These are phyloP conservation scores for Dentipellis fragilis DNA, from an alignment of 768 basidiomycete species.

Conservation along the genomic window DNA sequence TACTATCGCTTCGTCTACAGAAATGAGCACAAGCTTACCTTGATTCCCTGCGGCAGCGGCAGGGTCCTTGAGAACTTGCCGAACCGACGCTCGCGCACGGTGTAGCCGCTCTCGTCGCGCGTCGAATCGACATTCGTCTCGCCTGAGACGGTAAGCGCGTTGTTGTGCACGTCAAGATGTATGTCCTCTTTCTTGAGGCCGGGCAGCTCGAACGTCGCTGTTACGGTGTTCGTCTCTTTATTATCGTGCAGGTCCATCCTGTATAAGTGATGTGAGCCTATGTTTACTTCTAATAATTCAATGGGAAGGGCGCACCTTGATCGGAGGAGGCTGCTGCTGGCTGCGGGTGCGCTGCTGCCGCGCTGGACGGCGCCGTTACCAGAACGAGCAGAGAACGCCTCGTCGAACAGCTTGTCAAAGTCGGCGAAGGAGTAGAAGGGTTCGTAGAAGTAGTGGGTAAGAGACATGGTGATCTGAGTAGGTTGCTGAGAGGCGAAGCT, in stretches of 20 bases:
- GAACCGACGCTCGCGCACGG: slow-evolving; percentile 21
- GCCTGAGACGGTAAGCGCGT: slow-evolving; percentile 39
- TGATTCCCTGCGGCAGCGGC: slow-evolving; percentile 18
- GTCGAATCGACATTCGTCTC: slow-evolving; percentile 27
- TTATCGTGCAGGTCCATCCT: slow-evolving; percentile 46
- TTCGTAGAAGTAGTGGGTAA: background rate
- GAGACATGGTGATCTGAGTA: background rate
- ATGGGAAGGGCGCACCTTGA: background rate
- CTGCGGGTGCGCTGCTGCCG: background rate
- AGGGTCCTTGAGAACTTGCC: slow-evolving; percentile 19
- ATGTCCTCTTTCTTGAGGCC: slow-evolving; percentile 41
- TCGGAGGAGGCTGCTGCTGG: background rate
- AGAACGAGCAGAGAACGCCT: background rate
- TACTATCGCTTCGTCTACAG: background rate
- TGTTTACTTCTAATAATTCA: background rate
- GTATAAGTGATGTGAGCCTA: background rate
- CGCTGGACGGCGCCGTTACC: background rate
- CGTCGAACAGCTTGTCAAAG: background rate
- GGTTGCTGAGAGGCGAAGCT: too few relatives aligned
- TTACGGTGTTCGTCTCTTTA: slow-evolving; percentile 33
- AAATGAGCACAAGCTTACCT: slow-evolving; percentile 10
- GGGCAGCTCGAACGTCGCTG: slow-evolving; percentile 47
- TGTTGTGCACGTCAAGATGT: slow-evolving; percentile 38
- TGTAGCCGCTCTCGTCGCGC: slow-evolving; percentile 25
- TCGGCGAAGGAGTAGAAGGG: background rate